These are phyloP conservation scores for Phascolomyces articulosus DNA, from an alignment of 371 early-diverging fungal genomes.

Conservation along the genomic window DNA sequence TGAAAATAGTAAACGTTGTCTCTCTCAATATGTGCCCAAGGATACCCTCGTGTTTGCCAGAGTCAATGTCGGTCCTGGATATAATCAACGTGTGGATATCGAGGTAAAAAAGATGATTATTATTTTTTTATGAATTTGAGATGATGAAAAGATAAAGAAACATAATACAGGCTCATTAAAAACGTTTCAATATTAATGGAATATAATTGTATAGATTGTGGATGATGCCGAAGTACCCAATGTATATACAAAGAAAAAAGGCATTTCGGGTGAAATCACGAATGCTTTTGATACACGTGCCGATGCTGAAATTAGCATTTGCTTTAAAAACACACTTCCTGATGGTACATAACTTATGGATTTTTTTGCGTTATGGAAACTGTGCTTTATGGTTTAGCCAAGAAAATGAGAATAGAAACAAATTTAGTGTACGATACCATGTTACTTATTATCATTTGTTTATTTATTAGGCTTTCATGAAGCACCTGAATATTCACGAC, in stretches of 20 bases:
- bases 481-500: constrained; percentile 55
- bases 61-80: constrained; percentile 67
- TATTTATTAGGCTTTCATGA: constrained; percentile 56
- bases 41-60: constrained; percentile 76
- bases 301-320: constrained; percentile 82
- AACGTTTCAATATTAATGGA: no score
- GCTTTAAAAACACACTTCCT: constrained; percentile 83
- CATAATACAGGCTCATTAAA: no score
- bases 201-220: constrained; percentile 46
- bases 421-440: no score
- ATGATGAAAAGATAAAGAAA: no score
- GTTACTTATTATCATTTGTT: no score
- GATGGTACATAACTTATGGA: constrained; percentile 52
- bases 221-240: constrained; percentile 67
- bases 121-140: no score
- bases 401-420: no score
- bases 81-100: constrained; percentile 72
- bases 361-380: no score
- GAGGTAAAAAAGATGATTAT: constrained; percentile 47
- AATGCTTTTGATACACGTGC: constrained; percentile 78
- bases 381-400: no score
- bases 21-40: constrained; percentile 75
- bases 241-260: constrained; percentile 62
- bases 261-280: constrained; percentile 55
- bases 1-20: constrained; percentile 56